phyloP scores from a whole-genome alignment of 1,284 basidiomycete genomes.

The Chondrostereum purpureum region DNA sequence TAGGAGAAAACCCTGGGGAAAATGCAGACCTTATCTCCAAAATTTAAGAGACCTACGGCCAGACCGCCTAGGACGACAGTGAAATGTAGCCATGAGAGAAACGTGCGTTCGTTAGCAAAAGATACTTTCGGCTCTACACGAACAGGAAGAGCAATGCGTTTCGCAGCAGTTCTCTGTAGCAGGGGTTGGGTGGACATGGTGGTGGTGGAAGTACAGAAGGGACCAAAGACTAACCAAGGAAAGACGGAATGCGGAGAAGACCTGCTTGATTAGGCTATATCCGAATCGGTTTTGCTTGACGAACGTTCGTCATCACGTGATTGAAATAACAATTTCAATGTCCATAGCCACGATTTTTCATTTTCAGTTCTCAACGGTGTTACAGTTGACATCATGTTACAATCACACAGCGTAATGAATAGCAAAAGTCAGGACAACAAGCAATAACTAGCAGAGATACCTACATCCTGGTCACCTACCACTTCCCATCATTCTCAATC shows the following conservation, averaged over 20 bases:
- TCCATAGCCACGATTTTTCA: too few relatives aligned
- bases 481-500: slow-evolving; percentile 72
- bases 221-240: slow-evolving; percentile 11
- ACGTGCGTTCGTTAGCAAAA: slow-evolving; percentile 93
- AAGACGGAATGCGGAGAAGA: slow-evolving; percentile 13
- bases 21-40: slow-evolving; percentile 80
- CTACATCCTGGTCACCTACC: not conserved
- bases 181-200: slow-evolving; percentile 96
- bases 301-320: slow-evolving; percentile 11
- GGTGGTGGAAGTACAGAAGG: slow-evolving; percentile 11
- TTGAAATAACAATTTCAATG: not conserved
- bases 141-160: slow-evolving; percentile 92
- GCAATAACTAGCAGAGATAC: slow-evolving; percentile 2
- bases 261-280: not conserved
- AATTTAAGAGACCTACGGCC: slow-evolving; percentile 94
- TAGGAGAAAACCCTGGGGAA: not conserved
- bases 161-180: slow-evolving; percentile 91
- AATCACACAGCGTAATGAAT: too few relatives aligned
- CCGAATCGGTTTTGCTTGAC: slow-evolving; percentile 5
- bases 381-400: too few relatives aligned
- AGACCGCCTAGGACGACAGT: slow-evolving; percentile 92
- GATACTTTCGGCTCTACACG: slow-evolving; percentile 93
- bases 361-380: too few relatives aligned
- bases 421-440: not conserved
- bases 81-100: slow-evolving; percentile 95